Conservation (phyloP, 176 grass and related monocot species). For the Oryza longistaminata region DNA sequence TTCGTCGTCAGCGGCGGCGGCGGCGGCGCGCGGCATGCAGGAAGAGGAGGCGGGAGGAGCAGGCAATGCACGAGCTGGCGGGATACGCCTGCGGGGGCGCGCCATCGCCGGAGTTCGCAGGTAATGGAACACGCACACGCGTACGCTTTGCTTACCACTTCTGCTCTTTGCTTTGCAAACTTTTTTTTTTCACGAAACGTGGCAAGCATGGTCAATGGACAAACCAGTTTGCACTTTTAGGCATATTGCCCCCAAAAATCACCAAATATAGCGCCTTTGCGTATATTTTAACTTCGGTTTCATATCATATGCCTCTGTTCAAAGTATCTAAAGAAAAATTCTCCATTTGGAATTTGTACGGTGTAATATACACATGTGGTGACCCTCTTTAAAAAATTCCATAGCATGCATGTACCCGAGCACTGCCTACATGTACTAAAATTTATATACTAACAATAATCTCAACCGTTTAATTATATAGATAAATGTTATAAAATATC, state of each 20-base stretch:
- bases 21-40: neutral
- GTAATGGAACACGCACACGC: slow-evolving; percentile 27
- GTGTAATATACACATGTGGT: too few species aligned
- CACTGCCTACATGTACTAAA: too few species aligned
- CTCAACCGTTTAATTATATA: too few species aligned
- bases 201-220: neutral
- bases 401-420: neutral
- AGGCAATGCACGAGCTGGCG: slow-evolving; percentile 42
- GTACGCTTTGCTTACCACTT: neutral
- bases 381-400: too few species aligned
- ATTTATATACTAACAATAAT: too few species aligned
- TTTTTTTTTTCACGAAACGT: neutral
- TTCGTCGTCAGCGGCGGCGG: neutral
- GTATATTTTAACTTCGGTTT: neutral
- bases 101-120: slow-evolving; percentile 45
- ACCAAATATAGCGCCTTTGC: neutral
- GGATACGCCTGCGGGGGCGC: slow-evolving; percentile 3
- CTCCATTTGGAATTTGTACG: neutral
- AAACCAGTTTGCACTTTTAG: neutral
- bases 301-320: neutral
- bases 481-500: too few species aligned
- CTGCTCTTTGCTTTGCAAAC: neutral
- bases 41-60: slow-evolving; percentile 29
- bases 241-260: neutral
- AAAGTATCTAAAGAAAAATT: neutral